phyloP scores from a whole-genome alignment of 495 filamentous ascomycete genomes.

The Rusavskia elegans region DNA sequence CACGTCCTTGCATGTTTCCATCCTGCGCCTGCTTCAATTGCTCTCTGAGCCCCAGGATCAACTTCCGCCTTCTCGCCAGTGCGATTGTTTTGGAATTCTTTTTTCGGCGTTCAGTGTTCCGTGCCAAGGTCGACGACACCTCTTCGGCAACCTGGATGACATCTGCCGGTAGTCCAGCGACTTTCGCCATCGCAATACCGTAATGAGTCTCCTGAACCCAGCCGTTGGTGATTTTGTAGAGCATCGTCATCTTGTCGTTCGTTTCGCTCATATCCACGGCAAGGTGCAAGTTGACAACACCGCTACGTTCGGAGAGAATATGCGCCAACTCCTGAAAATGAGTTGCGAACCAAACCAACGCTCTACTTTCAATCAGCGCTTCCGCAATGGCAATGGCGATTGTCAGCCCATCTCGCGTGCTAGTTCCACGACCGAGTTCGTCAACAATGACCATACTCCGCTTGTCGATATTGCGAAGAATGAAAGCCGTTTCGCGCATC shows the following conservation, averaged over 20 bases:
- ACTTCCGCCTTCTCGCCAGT: slow-evolving; percentile 45
- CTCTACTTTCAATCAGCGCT: slow-evolving; percentile 58
- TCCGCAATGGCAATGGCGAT: slow-evolving; percentile 85
- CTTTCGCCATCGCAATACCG: slow-evolving; percentile 55
- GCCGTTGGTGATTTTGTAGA: slow-evolving; percentile 64
- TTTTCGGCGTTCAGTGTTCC: slow-evolving; percentile 36
- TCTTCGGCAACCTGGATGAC: slow-evolving; percentile 52
- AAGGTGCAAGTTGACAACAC: slow-evolving; percentile 71
- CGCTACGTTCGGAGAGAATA: slow-evolving; percentile 54
- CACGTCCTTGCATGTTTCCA: slow-evolving; percentile 49
- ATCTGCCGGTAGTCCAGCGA: slow-evolving; percentile 52
- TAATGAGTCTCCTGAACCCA: slow-evolving; percentile 60
- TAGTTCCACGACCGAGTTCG: slow-evolving; percentile 85
- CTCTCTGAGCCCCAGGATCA: slow-evolving; percentile 60
- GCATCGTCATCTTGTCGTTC: slow-evolving; percentile 55
- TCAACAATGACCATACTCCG: slow-evolving; percentile 76
- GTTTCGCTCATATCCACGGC: slow-evolving; percentile 43
- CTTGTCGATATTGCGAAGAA: slow-evolving; percentile 59
- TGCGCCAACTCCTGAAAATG: slow-evolving; percentile 75
- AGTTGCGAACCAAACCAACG: slow-evolving; percentile 81
- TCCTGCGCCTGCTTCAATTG: slow-evolving; percentile 54
- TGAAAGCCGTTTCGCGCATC: slow-evolving; percentile 92
- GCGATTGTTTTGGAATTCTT: slow-evolving; percentile 36
- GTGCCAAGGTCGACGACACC: slow-evolving; percentile 44
- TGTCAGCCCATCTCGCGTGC: slow-evolving; percentile 71